A percentile compares a stretch with the other conserved stretches of the same genome.
Evolutionary conservation across 768 basidiomycete genomes (phyloP).

Genomic region (Boletellus emodensis): DNA sequence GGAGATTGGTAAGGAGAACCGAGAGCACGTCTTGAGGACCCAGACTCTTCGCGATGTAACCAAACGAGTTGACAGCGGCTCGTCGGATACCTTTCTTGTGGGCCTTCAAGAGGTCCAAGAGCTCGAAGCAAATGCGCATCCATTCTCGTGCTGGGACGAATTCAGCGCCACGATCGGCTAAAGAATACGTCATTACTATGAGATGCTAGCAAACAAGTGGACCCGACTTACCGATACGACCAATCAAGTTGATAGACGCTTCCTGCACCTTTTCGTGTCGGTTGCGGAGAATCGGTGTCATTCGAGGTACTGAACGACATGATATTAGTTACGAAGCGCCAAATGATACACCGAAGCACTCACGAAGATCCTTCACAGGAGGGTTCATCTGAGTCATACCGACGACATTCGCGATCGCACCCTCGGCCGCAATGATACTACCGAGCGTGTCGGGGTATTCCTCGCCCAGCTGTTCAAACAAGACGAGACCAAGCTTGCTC

Average conservation of each 20-base stretch:
- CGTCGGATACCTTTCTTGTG: slow-evolving; percentile 99
- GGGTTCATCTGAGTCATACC: slow-evolving; percentile 99
- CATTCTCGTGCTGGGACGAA: slow-evolving; percentile 98
- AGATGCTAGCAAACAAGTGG: background rate
- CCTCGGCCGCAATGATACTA: slow-evolving; percentile 98
- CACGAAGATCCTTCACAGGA: slow-evolving; percentile 96
- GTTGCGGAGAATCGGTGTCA: slow-evolving; percentile 99
- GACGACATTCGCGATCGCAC: slow-evolving; percentile 98
- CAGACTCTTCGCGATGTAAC: slow-evolving; percentile 98
- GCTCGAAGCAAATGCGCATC: slow-evolving; percentile 99
- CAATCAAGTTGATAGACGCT: slow-evolving; percentile 98
- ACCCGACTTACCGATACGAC: slow-evolving; percentile 68
- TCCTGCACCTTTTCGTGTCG: slow-evolving; percentile 99
- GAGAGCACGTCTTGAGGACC: slow-evolving; percentile 98
- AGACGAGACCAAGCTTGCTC: slow-evolving; percentile 92
- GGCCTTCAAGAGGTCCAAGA: slow-evolving; percentile 94
- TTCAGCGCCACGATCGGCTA: slow-evolving; percentile 97
- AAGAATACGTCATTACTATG: slow-evolving; percentile 1
- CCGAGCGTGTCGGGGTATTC: slow-evolving; percentile 99
- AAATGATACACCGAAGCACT: slow-evolving; percentile 36
- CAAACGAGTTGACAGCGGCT: slow-evolving; percentile 98
- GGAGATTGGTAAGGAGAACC: slow-evolving; percentile 91
- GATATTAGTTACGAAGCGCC: background rate
- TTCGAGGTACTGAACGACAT: slow-evolving; percentile 77
- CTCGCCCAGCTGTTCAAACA: slow-evolving; percentile 98